These are phyloP conservation scores for Cubamyces lactineus DNA, from an alignment of 768 basidiomycete species.

Conservation along the genomic window DNA sequence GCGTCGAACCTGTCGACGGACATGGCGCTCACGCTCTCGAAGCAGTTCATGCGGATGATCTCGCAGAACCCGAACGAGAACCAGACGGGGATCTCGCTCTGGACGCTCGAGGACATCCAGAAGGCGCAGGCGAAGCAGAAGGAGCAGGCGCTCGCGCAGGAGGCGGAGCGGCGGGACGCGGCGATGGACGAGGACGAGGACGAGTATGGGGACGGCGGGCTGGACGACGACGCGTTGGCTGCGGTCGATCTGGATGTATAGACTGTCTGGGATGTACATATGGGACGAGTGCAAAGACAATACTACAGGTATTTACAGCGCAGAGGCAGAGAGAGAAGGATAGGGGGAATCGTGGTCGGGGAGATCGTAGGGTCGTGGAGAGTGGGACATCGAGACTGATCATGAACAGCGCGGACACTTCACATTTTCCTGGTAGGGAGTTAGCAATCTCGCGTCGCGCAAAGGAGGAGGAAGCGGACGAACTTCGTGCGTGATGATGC, in stretches of 20 bases:
- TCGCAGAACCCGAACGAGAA: slow-evolving; percentile 98
- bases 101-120: slow-evolving; percentile 92
- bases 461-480: slow-evolving; percentile 21
- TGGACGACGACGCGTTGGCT: slow-evolving; percentile 37
- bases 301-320: slow-evolving; percentile 15
- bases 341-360: neutral
- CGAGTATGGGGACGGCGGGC: slow-evolving; percentile 43
- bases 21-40: slow-evolving; percentile 93
- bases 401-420: slow-evolving; percentile 17
- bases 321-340: neutral
- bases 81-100: slow-evolving; percentile 90
- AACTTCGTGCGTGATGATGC: slow-evolving; percentile 50
- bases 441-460: slow-evolving; percentile 1
- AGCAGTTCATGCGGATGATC: slow-evolving; percentile 97
- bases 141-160: slow-evolving; percentile 58
- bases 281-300: neutral
- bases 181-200: slow-evolving; percentile 56
- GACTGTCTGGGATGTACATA: slow-evolving; percentile 19
- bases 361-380: neutral
- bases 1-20: slow-evolving; percentile 97
- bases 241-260: slow-evolving; percentile 34
- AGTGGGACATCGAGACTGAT: neutral
- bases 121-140: slow-evolving; percentile 83
- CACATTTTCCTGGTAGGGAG: slow-evolving; percentile 2
- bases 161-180: slow-evolving; percentile 40